Evolutionary conservation across 306 rosid genomes (phyloP).

Genomic region (Cicer yamashitae): DNA sequence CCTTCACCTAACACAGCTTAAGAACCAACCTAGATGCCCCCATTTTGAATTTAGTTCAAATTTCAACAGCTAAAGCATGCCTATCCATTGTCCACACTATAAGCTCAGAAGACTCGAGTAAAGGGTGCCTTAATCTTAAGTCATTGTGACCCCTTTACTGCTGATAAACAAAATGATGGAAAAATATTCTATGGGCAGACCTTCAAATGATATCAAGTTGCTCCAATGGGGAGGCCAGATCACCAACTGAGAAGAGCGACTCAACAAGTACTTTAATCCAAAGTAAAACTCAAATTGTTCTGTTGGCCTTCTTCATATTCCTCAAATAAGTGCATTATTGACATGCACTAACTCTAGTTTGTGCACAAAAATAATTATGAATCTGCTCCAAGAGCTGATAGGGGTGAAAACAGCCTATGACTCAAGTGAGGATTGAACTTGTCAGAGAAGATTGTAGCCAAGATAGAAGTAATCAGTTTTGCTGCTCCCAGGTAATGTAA

Average conservation of each 20-base stretch:
- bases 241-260: not conserved
- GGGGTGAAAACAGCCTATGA: no score
- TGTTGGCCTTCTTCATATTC: no score
- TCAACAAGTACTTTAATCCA: not conserved
- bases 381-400: not conserved
- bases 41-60: conserved; percentile 18
- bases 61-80: not conserved
- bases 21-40: not conserved
- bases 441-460: not conserved
- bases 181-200: not conserved
- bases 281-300: not conserved
- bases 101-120: not conserved
- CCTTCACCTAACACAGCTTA: not conserved
- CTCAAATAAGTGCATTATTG: not conserved
- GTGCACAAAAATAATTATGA: not conserved
- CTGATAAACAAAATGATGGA: not conserved
- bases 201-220: not conserved
- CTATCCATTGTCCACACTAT: conserved; percentile 2
- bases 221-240: not conserved
- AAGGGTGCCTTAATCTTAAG: not conserved
- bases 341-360: not conserved
- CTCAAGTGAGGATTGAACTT: not conserved
- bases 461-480: not conserved
- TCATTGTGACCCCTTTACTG: not conserved
- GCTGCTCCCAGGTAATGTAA: not conserved